Evolutionary conservation across 768 basidiomycete species (phyloP).

Genomic region (Tubosaeta sp.): DNA sequence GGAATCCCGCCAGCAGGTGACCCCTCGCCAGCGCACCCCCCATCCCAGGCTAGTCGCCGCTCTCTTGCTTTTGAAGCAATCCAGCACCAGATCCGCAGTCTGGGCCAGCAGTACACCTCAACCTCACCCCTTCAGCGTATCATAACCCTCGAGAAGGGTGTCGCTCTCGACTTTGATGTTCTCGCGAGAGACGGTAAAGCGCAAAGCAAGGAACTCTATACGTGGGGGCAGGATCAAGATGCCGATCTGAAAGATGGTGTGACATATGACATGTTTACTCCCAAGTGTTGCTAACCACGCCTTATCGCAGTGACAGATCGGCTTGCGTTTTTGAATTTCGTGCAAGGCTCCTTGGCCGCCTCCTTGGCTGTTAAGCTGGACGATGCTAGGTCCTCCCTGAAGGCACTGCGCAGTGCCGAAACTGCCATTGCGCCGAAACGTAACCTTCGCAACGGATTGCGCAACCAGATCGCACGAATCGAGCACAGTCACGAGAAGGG

Average conservation of each 20-base stretch:
- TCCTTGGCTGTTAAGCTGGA: slow-evolving; percentile 62
- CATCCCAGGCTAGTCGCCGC: slow-evolving; percentile 41
- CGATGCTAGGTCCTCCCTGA: slow-evolving; percentile 59
- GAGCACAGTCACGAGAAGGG: slow-evolving; percentile 66
- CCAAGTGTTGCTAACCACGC: background rate
- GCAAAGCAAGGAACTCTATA: slow-evolving; percentile 81
- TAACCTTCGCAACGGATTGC: slow-evolving; percentile 52
- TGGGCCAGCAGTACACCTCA: slow-evolving; percentile 73
- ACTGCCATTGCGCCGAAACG: slow-evolving; percentile 55
- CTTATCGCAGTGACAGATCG: slow-evolving; percentile 67
- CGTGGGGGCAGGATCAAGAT: slow-evolving; percentile 72
- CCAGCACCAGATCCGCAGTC: slow-evolving; percentile 66
- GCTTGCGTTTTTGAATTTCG: slow-evolving; percentile 76
- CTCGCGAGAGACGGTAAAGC: slow-evolving; percentile 61
- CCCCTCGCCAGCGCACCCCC: slow-evolving; percentile 40
- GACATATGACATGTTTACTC: slow-evolving; percentile 10
- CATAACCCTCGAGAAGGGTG: slow-evolving; percentile 73
- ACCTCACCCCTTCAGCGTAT: slow-evolving; percentile 72
- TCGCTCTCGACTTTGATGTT: slow-evolving; percentile 70
- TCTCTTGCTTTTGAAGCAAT: slow-evolving; percentile 57
- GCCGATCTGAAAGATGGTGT: slow-evolving; percentile 75
- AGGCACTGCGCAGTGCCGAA: slow-evolving; percentile 72
- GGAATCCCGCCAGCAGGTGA: slow-evolving; percentile 33
- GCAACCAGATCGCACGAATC: slow-evolving; percentile 57
- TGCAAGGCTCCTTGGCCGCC: slow-evolving; percentile 62